phyloP scores from a whole-genome alignment of 192 early-diverging fungal species.

The Cladochytrium replicatum region DNA sequence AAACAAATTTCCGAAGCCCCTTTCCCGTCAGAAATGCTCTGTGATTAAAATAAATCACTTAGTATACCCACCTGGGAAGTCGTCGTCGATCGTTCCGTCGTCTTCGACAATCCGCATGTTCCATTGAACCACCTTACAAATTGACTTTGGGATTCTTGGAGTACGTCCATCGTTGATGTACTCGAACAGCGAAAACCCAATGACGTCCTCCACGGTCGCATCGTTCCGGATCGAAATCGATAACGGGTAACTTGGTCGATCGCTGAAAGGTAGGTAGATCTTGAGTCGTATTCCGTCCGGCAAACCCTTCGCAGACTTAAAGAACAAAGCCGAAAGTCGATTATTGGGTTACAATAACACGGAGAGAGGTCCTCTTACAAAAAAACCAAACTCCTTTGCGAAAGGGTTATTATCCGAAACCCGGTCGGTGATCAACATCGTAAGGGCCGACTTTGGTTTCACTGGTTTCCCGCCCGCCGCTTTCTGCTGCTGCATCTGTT shows the following conservation, averaged over 20 bases:
- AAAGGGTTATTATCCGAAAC: constrained; percentile 33
- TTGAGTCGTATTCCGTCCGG: constrained; percentile 24
- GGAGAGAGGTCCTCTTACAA: too few species aligned
- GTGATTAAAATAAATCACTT: background rate
- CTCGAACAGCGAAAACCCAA: constrained; percentile 84
- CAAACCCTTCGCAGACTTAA: constrained; percentile 33
- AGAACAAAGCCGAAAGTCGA: background rate
- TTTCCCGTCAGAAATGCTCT: background rate
- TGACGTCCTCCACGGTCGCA: constrained; percentile 84
- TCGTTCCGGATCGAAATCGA: constrained; percentile 61
- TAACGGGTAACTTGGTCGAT: constrained; percentile 29
- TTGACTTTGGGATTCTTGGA: constrained; percentile 52
- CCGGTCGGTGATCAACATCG: constrained; percentile 23
- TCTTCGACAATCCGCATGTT: constrained; percentile 87
- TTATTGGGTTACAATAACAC: background rate
- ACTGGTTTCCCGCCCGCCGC: constrained; percentile 2
- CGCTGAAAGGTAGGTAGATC: constrained; percentile 28
- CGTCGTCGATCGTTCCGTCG: constrained; percentile 92
- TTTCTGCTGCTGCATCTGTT: background rate
- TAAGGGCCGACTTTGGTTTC: constrained; percentile 25
- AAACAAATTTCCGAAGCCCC: background rate
- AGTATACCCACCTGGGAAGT: constrained; percentile 69
- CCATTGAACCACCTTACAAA: constrained; percentile 70
- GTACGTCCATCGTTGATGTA: constrained; percentile 62
- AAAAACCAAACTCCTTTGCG: constrained; percentile 27